Evolutionary conservation across 129 eudicot genomes (phyloP), one percentile per base, ranked within the genome.

Genomic region (Cynara cardunculus): DNA sequence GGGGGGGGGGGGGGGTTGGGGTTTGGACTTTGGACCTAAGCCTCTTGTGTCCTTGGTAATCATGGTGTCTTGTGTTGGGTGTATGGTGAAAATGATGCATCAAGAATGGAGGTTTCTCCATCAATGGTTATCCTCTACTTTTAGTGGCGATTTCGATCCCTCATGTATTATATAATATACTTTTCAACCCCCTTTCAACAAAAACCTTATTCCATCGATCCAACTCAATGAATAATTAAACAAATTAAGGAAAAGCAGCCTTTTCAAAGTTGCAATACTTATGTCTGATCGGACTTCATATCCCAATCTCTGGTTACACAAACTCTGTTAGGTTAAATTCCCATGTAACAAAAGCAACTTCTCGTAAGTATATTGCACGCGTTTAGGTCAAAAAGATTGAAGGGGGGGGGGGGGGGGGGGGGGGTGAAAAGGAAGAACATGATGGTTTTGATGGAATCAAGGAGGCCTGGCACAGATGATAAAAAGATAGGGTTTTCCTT

Each of bases 41-140:
- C 72, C 70, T 82, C 71, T 81, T 82, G 71, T 75, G 69, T 75
- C 85, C 69, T 30, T 81, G 80, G 77, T 76, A 82, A 82, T 82
- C 81, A 82, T 82, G 81, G n/a, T 82, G 85, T 82, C 72, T 74
- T 69, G 85, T 75, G 77, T 68, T 75, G 76, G 71, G 85, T 82
- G 71, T 24, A 82, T 46, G 76, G 81, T 75, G 85, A 82, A 82
- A 82, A 82, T 75, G 81, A 82, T 82, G 85, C 81, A 75, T 49
- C 81, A 82, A 24, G 79, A 25, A 35, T 73, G 44, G 59, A 74
- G 53, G 80, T 81, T 74, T 81, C 69, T 66, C 75, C 53, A 81
- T 31, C 83, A 59, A 44, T 44, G 62, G 61, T 69, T 46, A 76
- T 74, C 75, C 39, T 81, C 59, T 66, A 66, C 37, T 18, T 75